These are phyloP conservation scores for Byssoonygena ceratinophila DNA, from an alignment of 2,329 filamentous ascomycete genomes.

Conservation along the genomic window DNA sequence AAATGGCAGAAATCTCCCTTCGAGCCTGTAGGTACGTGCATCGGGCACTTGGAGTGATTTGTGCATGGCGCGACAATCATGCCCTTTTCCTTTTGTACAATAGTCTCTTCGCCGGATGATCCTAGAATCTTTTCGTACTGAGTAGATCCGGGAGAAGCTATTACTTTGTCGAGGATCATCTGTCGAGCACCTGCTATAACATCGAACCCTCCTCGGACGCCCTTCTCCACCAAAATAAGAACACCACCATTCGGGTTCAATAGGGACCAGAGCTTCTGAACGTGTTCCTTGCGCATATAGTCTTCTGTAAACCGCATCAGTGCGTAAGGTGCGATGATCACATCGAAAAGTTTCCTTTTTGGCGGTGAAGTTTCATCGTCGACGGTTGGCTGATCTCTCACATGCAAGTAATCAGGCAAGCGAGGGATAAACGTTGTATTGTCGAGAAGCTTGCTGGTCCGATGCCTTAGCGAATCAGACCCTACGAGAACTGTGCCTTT, in stretches of 20 bases:
- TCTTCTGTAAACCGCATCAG: conserved; percentile 67
- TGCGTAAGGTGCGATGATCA: conserved; percentile 80
- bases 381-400: conserved; percentile 47
- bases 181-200: conserved; percentile 76
- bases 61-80: conserved; percentile 65
- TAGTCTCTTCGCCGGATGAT: conserved; percentile 21
- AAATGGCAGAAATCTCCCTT: conserved; percentile 90
- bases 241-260: conserved; percentile 76
- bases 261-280: conserved; percentile 83
- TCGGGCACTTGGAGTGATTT: conserved; percentile 76
- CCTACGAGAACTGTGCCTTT: conserved; percentile 73
- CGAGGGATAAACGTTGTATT: conserved; percentile 88
- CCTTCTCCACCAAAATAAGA: conserved; percentile 80
- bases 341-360: conserved; percentile 68
- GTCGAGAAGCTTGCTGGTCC: conserved; percentile 65
- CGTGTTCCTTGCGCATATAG: conserved; percentile 62
- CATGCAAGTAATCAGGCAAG: conserved; percentile 72
- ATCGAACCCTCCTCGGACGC: conserved; percentile 82
- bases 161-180: conserved; percentile 63
- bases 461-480: conserved; percentile 61
- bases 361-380: conserved; percentile 47
- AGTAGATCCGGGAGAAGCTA: conserved; percentile 48
- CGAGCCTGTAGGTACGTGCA: conserved; percentile 69
- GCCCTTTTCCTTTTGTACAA: conserved; percentile 44
- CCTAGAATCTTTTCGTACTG: conserved; percentile 32